These are phyloP conservation scores for Neoscytalidium dimidiatum DNA, from an alignment of 2,329 filamentous ascomycete species.

Conservation along the genomic window DNA sequence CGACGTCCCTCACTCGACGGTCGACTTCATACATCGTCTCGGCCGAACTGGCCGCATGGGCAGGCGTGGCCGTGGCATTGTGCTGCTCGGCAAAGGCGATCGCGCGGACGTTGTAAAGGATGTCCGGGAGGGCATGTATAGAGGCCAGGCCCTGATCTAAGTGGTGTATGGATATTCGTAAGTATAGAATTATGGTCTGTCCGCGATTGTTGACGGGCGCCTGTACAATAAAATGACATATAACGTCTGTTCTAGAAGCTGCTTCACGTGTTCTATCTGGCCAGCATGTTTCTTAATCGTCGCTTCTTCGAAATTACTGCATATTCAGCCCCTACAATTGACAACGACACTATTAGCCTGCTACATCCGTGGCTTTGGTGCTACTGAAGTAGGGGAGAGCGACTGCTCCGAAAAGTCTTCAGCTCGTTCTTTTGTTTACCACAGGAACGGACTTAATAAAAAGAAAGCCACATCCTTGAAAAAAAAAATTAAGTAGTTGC, in stretches of 20 bases:
- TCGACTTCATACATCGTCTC: slow-evolving; percentile 96
- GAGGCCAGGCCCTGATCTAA: slow-evolving; percentile 52
- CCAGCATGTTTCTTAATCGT: not conserved
- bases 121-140: slow-evolving; percentile 73
- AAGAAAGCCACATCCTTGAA: slow-evolving; percentile 6
- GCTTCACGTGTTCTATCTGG: not conserved
- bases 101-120: slow-evolving; percentile 87
- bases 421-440: slow-evolving; percentile 4
- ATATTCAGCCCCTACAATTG: not conserved
- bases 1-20: slow-evolving; percentile 95
- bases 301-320: not conserved
- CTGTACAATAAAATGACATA: slow-evolving; percentile 1
- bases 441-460: slow-evolving; percentile 14
- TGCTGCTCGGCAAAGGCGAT: slow-evolving; percentile 87
- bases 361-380: slow-evolving; percentile 23
- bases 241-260: not conserved
- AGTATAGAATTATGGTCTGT: slow-evolving; percentile 1
- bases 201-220: not conserved
- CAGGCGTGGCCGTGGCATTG: slow-evolving; percentile 81
- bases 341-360: slow-evolving; percentile 21
- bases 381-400: slow-evolving; percentile 25
- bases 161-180: not conserved
- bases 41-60: slow-evolving; percentile 93
- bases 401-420: slow-evolving; percentile 21
- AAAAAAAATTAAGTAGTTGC: not conserved